Evolutionary conservation across 371 early-diverging fungal species (phyloP).

Genomic region (Mortierella sp.): DNA sequence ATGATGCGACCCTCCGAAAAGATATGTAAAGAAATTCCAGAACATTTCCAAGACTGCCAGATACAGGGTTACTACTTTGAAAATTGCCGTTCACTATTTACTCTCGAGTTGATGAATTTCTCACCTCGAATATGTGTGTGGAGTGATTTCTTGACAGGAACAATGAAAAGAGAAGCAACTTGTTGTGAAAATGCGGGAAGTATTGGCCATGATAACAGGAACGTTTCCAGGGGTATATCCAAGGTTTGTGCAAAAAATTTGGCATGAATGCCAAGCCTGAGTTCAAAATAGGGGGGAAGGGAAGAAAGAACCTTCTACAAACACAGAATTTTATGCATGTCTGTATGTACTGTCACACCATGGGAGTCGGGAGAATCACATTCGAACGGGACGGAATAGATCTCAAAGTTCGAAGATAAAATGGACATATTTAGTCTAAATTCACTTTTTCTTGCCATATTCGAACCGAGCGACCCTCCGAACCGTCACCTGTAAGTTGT

Average conservation of each 20-base stretch:
- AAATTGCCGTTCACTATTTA: no score
- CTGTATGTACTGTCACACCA: neutral
- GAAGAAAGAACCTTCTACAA: neutral
- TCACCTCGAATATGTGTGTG: neutral
- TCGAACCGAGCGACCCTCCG: neutral
- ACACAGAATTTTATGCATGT: neutral
- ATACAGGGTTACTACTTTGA: no score
- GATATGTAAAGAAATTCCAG: neutral
- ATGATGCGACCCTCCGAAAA: neutral
- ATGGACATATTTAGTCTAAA: no score
- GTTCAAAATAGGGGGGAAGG: neutral
- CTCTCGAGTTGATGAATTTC: neutral
- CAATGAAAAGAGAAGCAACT: neutral
- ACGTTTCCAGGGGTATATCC: neutral
- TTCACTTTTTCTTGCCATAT: neutral
- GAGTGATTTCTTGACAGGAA: neutral
- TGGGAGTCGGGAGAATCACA: neutral
- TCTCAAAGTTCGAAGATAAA: neutral
- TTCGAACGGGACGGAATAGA: neutral
- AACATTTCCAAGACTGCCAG: neutral
- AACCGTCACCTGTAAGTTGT: slow-evolving; percentile 2
- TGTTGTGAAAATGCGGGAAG: neutral
- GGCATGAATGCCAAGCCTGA: neutral
- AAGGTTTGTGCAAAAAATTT: no score
- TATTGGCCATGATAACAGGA: neutral